Conservation (phyloP, 306 rosid species). For the Crataegus laevigata region DNA sequence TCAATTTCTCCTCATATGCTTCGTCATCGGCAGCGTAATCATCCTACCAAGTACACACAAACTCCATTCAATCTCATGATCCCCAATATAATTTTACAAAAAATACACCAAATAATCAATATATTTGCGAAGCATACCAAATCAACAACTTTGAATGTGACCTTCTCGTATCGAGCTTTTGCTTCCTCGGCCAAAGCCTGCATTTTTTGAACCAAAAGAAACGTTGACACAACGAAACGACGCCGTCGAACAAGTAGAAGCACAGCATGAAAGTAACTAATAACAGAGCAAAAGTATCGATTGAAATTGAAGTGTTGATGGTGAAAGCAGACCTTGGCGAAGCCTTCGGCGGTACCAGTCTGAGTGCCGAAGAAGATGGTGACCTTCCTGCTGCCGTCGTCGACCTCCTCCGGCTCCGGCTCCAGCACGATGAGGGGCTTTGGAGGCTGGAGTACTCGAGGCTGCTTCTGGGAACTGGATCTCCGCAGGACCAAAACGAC, state of each 20-base stretch:
- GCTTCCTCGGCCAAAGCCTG: slow-evolving; percentile 93
- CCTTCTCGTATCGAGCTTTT: slow-evolving; percentile 75
- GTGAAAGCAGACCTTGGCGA: slow-evolving; percentile 55
- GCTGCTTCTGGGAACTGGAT: slow-evolving; percentile 37
- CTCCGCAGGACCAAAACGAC: slow-evolving; percentile 77
- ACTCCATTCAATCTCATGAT: slow-evolving; percentile 3
- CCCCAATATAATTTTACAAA: not conserved
- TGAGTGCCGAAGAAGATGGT: slow-evolving; percentile 94
- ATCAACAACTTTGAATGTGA: slow-evolving; percentile 72
- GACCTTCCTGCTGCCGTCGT: slow-evolving; percentile 77
- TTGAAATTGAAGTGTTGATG: not conserved
- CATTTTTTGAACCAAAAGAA: not conserved
- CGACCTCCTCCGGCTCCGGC: slow-evolving; percentile 55
- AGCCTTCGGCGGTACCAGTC: slow-evolving; percentile 99
- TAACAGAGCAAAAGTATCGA: not conserved
- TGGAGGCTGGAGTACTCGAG: slow-evolving; percentile 30
- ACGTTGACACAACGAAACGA: not conserved
- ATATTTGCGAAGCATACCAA: slow-evolving; percentile 37
- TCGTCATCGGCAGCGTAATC: slow-evolving; percentile 83
- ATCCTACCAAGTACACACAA: slow-evolving; percentile 41
- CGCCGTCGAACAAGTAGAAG: not conserved
- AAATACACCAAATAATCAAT: not conserved
- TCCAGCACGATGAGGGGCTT: slow-evolving; percentile 36
- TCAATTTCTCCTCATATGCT: slow-evolving; percentile 63
- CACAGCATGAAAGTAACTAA: not conserved